phyloP scores from a whole-genome alignment of 2,329 filamentous ascomycete genomes.

The Hypoxylon sp. region DNA sequence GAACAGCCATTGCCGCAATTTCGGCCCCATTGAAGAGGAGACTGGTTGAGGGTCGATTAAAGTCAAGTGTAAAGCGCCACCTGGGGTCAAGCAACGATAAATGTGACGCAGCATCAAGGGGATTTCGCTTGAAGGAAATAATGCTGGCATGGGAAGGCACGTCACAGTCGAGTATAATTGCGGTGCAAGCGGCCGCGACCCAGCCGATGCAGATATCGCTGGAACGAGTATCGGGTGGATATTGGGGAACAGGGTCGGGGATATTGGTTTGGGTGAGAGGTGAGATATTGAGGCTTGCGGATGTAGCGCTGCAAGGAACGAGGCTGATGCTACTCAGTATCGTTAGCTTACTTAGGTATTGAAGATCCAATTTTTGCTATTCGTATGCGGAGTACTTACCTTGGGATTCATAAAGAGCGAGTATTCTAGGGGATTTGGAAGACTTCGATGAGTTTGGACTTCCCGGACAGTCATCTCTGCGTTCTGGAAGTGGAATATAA shows the following conservation, averaged over 20 bases:
- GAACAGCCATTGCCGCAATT: conserved; percentile 73
- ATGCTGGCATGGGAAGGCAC: conserved; percentile 68
- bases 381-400: conserved; percentile 55
- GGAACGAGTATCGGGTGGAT: conserved; percentile 54
- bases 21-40: conserved; percentile 68
- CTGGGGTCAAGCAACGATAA: conserved; percentile 67
- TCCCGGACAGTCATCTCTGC: conserved; percentile 27
- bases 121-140: conserved; percentile 70
- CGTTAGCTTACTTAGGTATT: conserved; percentile 53
- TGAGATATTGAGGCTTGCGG: conserved; percentile 61
- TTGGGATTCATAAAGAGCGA: conserved; percentile 67
- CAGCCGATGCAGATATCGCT: conserved; percentile 53
- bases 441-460: conserved; percentile 43
- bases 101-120: conserved; percentile 70
- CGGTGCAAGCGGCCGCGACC: conserved; percentile 57
- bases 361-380: conserved; percentile 24
- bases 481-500: conserved; percentile 50
- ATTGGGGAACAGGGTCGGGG: conserved; percentile 58
- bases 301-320: conserved; percentile 64
- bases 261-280: conserved; percentile 61
- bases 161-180: conserved; percentile 65
- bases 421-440: conserved; percentile 57
- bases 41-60: conserved; percentile 75
- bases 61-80: conserved; percentile 70
- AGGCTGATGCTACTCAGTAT: conserved; percentile 61